A percentile compares a stretch with the other conserved stretches of the same genome.
Conservation (phyloP, 805 yeast genomes). For the Yarrowia sp. region DNA sequence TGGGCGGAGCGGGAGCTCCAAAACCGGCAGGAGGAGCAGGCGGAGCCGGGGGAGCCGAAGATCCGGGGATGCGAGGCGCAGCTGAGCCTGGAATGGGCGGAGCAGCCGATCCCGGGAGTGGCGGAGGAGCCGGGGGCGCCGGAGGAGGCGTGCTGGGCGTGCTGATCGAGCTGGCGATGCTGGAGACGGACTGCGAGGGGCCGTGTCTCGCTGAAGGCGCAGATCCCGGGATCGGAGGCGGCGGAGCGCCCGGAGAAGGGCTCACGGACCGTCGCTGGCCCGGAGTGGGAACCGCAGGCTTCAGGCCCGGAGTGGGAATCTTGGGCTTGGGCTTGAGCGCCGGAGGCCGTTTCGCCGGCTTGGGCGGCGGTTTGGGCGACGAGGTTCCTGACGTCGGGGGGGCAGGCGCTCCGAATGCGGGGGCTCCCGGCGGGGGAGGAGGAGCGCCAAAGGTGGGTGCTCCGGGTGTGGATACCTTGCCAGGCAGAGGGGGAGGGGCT, state of each 20-base stretch:
- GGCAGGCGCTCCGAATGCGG: neutral
- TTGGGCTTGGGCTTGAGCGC: constrained; percentile 22
- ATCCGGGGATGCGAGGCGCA: neutral
- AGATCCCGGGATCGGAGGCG: constrained; percentile 28
- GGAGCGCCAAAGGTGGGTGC: constrained; percentile 30
- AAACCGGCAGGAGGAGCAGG: constrained; percentile 28
- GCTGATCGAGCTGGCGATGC: constrained; percentile 15
- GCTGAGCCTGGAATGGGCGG: constrained; percentile 25
- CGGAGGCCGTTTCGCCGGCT: constrained; percentile 27
- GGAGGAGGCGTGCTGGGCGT: constrained; percentile 15
- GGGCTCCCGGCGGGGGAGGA: constrained; percentile 22
- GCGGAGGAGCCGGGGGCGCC: neutral
- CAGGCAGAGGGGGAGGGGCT: constrained; percentile 9
- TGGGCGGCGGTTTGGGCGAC: constrained; percentile 14
- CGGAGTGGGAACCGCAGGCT: constrained; percentile 7
- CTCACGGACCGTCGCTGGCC: constrained; percentile 15
- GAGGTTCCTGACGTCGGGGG: neutral
- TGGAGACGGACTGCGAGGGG: constrained; percentile 3
- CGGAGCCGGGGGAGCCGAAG: constrained; percentile 29
- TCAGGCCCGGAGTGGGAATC: constrained; percentile 22
- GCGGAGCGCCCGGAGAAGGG: constrained; percentile 16
- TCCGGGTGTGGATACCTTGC: constrained; percentile 27
- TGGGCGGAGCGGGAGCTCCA: constrained; percentile 27
- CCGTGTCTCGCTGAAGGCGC: constrained; percentile 26
- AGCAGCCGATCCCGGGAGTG: constrained; percentile 24